A percentile compares a stretch with the other conserved stretches of the same genome.
phyloP scores from a whole-genome alignment of 805 yeast species.

The Ogataea allantospora region DNA sequence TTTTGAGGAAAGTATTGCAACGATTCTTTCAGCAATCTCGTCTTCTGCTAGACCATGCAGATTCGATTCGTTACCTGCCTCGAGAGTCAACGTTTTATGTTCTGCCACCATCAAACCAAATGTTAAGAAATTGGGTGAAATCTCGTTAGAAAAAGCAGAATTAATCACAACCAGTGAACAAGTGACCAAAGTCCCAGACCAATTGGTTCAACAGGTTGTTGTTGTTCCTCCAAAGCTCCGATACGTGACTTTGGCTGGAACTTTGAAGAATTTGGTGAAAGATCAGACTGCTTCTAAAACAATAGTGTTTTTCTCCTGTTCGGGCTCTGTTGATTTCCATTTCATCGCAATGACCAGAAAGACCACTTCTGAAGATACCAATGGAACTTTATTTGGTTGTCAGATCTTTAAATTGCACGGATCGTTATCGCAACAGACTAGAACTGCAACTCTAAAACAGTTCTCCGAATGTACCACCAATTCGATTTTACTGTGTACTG shows the following conservation, averaged over 20 bases:
- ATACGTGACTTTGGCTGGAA: conserved; percentile 73
- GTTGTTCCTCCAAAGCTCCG: conserved; percentile 92
- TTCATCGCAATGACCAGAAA: conserved; percentile 64
- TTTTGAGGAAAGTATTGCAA: conserved; percentile 86
- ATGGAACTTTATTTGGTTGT: conserved; percentile 35
- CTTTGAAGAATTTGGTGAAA: conserved; percentile 50
- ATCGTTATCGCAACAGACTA: conserved; percentile 76
- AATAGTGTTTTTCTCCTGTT: conserved; percentile 87
- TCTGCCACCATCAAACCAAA: conserved; percentile 89
- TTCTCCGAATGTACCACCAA: conserved; percentile 47
- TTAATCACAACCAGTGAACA: conserved; percentile 49
- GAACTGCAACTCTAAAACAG: conserved; percentile 72
- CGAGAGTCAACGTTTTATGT: conserved; percentile 78
- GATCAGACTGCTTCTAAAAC: conserved; percentile 43
- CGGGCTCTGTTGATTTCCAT: conserved; percentile 96
- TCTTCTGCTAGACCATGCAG: conserved; percentile 30
- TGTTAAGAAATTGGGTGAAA: conserved; percentile 77
- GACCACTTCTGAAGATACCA: conserved; percentile 22
- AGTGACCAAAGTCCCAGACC: conserved; percentile 73
- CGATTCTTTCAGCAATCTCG: conserved; percentile 63
- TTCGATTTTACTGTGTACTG: conserved; percentile 83
- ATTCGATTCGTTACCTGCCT: conserved; percentile 61
- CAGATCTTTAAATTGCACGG: conserved; percentile 81
- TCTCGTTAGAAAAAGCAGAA: conserved; percentile 71
- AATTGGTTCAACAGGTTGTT: conserved; percentile 73